Conservation (phyloP, 2,329 filamentous ascomycete genomes). For the Penicillium concentricum region DNA sequence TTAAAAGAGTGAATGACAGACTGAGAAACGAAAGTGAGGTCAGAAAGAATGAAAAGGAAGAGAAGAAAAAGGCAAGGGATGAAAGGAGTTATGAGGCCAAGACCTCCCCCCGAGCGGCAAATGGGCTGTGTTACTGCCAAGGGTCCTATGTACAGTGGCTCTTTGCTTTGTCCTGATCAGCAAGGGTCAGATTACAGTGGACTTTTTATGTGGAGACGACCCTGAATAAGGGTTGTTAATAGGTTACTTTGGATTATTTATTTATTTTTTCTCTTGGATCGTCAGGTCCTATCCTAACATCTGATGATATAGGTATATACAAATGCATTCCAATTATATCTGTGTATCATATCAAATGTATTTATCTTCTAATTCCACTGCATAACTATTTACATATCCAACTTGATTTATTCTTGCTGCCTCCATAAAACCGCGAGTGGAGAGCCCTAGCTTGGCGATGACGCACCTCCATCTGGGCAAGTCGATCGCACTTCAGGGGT, state of each 20-base stretch:
- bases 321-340: no score
- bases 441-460: conserved; percentile 2
- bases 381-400: neutral
- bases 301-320: neutral
- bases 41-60: conserved; percentile 22
- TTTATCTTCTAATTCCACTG: neutral
- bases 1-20: conserved; percentile 25
- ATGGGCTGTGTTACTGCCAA: conserved; percentile 10
- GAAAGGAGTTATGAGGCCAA: conserved; percentile 9
- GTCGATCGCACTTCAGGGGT: conserved; percentile 7
- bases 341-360: no score
- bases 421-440: neutral
- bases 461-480: conserved; percentile 1
- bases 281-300: neutral
- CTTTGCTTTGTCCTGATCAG: conserved; percentile 8
- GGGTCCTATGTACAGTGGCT: conserved; percentile 2
- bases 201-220: neutral
- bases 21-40: conserved; percentile 9
- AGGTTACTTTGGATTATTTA: neutral
- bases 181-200: conserved; percentile 13
- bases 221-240: neutral
- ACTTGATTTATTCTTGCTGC: neutral
- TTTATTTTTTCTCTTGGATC: neutral
- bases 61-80: conserved; percentile 20
- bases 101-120: neutral